Evolutionary conservation across 2,329 filamentous ascomycete species (phyloP).

Genomic region (Chaetothyriales sp.): DNA sequence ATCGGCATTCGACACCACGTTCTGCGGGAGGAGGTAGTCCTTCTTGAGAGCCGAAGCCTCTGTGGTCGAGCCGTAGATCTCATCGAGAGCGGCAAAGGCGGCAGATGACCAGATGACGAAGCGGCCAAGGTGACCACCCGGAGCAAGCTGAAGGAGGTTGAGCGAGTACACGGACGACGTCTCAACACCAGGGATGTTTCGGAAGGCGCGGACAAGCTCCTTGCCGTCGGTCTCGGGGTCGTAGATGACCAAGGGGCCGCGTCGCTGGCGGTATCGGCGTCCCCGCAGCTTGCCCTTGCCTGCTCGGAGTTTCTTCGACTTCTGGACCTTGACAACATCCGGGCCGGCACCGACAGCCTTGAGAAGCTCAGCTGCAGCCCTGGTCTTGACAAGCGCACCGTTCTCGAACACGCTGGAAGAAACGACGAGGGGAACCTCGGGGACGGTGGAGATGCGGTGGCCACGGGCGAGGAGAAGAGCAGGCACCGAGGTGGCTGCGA

Average conservation of each 20-base stretch:
- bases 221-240: constrained; percentile 90
- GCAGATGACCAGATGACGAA: constrained; percentile 98
- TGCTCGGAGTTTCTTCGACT: constrained; percentile 89
- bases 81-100: constrained; percentile 75
- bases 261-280: constrained; percentile 92
- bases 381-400: constrained; percentile 71
- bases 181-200: constrained; percentile 97
- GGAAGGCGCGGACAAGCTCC: constrained; percentile 85
- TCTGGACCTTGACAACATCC: constrained; percentile 90
- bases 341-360: constrained; percentile 78
- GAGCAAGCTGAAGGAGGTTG: constrained; percentile 95
- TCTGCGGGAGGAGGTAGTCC: constrained; percentile 92
- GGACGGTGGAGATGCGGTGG: constrained; percentile 80
- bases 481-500: constrained; percentile 89
- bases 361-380: constrained; percentile 70
- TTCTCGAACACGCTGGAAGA: constrained; percentile 77
- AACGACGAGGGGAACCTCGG: constrained; percentile 93
- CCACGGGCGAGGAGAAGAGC: constrained; percentile 93
- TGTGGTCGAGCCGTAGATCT: constrained; percentile 88
- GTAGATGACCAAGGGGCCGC: constrained; percentile 95
- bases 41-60: constrained; percentile 86
- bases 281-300: constrained; percentile 98
- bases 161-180: constrained; percentile 73
- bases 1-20: constrained; percentile 86
- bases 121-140: constrained; percentile 94